These are phyloP conservation scores for Populus nigra DNA, from an alignment of 345 rosid genomes.

Conservation along the genomic window DNA sequence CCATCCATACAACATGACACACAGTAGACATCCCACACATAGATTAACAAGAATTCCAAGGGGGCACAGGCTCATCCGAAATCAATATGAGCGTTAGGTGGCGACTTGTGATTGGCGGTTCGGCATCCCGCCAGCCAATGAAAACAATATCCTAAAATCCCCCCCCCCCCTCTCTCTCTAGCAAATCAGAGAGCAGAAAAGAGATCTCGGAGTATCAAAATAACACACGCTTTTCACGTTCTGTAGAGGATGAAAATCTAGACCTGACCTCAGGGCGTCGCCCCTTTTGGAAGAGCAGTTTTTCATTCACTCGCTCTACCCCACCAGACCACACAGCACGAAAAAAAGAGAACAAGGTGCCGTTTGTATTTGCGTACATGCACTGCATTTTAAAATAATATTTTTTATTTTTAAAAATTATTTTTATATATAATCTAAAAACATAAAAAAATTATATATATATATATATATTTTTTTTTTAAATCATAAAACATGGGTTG, in stretches of 20 bases:
- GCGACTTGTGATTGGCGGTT: slow-evolving; percentile 14
- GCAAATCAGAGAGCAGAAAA: background rate
- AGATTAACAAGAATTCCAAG: background rate
- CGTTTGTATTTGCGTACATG: too few species aligned
- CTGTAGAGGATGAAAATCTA: background rate
- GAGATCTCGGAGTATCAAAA: background rate
- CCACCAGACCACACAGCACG: background rate
- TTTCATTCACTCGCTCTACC: too few species aligned
- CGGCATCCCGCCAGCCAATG: slow-evolving; percentile 8
- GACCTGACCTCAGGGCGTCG: background rate
- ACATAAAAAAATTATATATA: too few species aligned
- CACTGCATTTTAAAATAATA: too few species aligned
- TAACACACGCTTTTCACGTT: slow-evolving; percentile 36
- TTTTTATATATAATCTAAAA: too few species aligned
- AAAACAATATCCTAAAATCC: slow-evolving; percentile 14
- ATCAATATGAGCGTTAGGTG: slow-evolving; percentile 11
- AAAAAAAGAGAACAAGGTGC: too few species aligned
- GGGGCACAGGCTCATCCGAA: background rate
- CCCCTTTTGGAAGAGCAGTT: background rate
- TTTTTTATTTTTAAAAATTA: too few species aligned
- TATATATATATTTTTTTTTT: too few species aligned
- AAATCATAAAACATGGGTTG: too few species aligned
- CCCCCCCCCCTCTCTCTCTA: background rate
- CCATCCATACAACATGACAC: background rate
- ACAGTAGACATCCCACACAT: background rate